These are phyloP conservation scores for Spathaspora hagerdaliae DNA, from an alignment of 805 yeast species.

Conservation along the genomic window DNA sequence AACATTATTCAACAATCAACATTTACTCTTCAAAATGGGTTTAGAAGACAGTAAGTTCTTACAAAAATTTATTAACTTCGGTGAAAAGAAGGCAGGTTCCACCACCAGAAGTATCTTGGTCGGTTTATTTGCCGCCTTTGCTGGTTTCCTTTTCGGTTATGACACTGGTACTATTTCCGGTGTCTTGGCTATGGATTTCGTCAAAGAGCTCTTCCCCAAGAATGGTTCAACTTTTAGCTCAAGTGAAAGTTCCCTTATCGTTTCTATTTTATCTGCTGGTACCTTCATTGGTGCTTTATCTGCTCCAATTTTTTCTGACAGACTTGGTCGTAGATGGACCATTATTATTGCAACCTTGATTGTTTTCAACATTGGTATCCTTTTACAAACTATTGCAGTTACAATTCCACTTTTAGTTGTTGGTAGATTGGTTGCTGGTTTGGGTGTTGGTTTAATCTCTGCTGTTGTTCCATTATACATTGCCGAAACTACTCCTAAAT, in stretches of 20 bases:
- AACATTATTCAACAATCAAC: not conserved
- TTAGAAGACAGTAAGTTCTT: conserved; percentile 31
- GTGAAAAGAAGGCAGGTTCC: conserved; percentile 46
- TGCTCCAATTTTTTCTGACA: conserved; percentile 35
- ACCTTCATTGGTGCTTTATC: conserved; percentile 38
- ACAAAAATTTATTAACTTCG: conserved; percentile 37
- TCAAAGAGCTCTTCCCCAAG: conserved; percentile 20
- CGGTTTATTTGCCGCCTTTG: conserved; percentile 38
- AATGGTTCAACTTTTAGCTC: conserved; percentile 14
- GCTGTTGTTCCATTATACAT: conserved; percentile 37
- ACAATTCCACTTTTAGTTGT: conserved; percentile 32
- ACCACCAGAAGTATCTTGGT: conserved; percentile 37
- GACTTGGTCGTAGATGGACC: conserved; percentile 37
- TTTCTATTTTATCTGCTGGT: conserved; percentile 33
- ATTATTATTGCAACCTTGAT: conserved; percentile 28
- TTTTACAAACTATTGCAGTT: conserved; percentile 35
- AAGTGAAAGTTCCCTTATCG: conserved; percentile 21
- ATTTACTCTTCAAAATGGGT: conserved; percentile 23
- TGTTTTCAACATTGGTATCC: conserved; percentile 34
- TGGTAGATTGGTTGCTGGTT: conserved; percentile 38
- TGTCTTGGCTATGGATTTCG: conserved; percentile 37
- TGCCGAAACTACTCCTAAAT: conserved; percentile 38
- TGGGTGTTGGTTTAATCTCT: conserved; percentile 40
- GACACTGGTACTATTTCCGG: conserved; percentile 43
- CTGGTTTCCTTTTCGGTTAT: conserved; percentile 40